These are phyloP conservation scores for Aspergillus olivimuriae DNA, from an alignment of 495 filamentous ascomycete species.

Conservation along the genomic window DNA sequence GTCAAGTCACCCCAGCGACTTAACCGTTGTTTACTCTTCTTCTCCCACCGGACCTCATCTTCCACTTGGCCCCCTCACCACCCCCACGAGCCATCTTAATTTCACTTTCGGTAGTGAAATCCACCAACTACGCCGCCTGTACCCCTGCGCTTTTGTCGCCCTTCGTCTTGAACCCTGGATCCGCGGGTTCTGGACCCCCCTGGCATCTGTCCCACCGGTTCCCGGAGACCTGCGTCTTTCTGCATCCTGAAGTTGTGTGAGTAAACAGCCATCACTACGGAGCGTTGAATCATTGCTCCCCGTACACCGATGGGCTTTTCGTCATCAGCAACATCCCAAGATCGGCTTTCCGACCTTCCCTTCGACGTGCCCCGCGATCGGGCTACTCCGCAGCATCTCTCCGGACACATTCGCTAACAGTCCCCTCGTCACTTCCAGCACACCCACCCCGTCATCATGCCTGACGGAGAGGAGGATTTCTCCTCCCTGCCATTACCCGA, in stretches of 20 bases:
- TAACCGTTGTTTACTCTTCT: slow-evolving; percentile 11
- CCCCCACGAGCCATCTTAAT: not conserved
- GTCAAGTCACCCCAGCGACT: slow-evolving; percentile 17
- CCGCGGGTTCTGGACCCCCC: too few species aligned
- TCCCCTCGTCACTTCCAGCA: slow-evolving; percentile 2
- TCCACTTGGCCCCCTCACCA: not conserved
- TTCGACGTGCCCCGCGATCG: not conserved
- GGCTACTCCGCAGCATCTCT: not conserved
- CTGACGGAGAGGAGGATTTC: slow-evolving; percentile 71
- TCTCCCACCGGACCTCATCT: not conserved
- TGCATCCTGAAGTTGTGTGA: slow-evolving; percentile 16
- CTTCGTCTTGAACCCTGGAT: not conserved
- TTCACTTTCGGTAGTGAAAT: not conserved
- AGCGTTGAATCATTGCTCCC: too few species aligned
- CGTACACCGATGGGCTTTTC: too few species aligned
- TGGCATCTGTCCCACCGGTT: slow-evolving; percentile 7
- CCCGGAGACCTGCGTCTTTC: slow-evolving; percentile 16
- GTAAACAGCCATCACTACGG: not conserved
- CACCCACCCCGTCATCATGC: slow-evolving; percentile 30
- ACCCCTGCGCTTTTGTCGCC: too few species aligned
- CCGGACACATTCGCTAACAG: not conserved
- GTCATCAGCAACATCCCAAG: too few species aligned
- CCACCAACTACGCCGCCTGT: too few species aligned
- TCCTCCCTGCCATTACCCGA: slow-evolving; percentile 74
- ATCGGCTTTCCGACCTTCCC: too few species aligned